Base-by-base conservation (phyloP, 768 basidiomycete species). In the Tricholoma flavovirens region DNA sequence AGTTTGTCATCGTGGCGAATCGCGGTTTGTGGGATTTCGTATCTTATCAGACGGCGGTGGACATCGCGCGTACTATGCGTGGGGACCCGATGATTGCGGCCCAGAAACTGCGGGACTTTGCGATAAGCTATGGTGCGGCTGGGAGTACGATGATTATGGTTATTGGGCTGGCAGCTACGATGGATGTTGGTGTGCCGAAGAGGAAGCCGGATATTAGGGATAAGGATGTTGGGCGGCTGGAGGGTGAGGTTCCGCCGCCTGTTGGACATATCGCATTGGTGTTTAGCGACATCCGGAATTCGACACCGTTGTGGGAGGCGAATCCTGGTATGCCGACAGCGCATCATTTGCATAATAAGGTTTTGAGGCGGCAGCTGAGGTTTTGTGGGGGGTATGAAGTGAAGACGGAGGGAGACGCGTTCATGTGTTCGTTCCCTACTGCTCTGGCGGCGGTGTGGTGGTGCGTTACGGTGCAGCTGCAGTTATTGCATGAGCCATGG, bases 101-200 rank as follows among this genome's bases (percentile, higher is more conserved):
- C 0, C 95, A 98, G 74, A 98, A 97, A 74, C 72, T 99, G 40
- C 83, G 97, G 49, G 97, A 99, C 68, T 90, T 98, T 59, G 93
- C 97, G 7, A 91, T 99, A 66, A 93, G 92, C 62, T 98, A 98
- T 70, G 97, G 97, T 1, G 92, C 94, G 15, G 86, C 90, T 54
- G 92, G 91, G 12, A 90, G 86, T 58, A 89, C 88, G 49, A 98
- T 98, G 94, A 94, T 98, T 73, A 98, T 98, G 96, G 93, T 98
- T 33, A 83, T 98, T 62, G 83, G 83, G 50, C 76, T 97, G 19
- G 83, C 81, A 8, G 93, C 91, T 65, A 75, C 95, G 30, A 90
- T 94, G 74, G 73, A 73, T 42, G 71, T 68, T 63, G 60, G 62
- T 36, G 46, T 60, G 17, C 69, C 67, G n/a, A 75, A 81, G 62